Base-by-base conservation (phyloP, 176 grass and related monocot genomes). In the Cymbopogon citratus region DNA sequence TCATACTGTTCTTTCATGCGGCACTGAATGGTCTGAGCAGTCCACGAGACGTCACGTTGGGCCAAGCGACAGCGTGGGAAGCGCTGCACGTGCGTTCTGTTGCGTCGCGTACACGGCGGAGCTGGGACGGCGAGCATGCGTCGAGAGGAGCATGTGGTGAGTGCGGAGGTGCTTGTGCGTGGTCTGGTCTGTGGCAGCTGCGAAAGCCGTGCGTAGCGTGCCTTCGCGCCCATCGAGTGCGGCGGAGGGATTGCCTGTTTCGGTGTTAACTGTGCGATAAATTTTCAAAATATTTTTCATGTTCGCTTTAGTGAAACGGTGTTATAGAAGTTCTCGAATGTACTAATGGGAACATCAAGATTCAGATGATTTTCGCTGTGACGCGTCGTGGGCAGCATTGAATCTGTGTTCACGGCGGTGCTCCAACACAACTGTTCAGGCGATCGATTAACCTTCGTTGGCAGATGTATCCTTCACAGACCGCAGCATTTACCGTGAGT, bases 161-260 rank as follows among this genome's bases (percentile, higher is more conserved):
- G 21, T 69, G 29, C 29, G 46, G 31, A 3, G 45, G 5, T 41
- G 5, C 23, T 51, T 28, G 36, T 26, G 79, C 33, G 52, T 25
- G 1, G 31, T 23, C 16, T 25, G 1, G 31, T 23, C 16, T 1
- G 23, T 26, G n/a, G 24, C 10, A 60, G 12, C 27, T 6, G 80
- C 74, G 11, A 57, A 83, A 73, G 80, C 21, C 4, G 74, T 70
- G 80, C 31, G 23, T 49, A 12, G 74, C 70, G 63, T 84, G 84
- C 69, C 49, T 44, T 1, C 2, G 1, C 31, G 31, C 31, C 31
- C 31, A 41, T 87, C 26, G 74, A 65, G 73, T 65, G 40, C 40
- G 24, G 24, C 57, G 26, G 24, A 1, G 11, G 1, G n/a, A 24
- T 19, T n/a, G 7, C 51, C 51, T 54, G 52, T 57, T 59, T 59